phyloP scores from a whole-genome alignment of 202 grass and related monocot genomes.

The Panicum virgatum region DNA sequence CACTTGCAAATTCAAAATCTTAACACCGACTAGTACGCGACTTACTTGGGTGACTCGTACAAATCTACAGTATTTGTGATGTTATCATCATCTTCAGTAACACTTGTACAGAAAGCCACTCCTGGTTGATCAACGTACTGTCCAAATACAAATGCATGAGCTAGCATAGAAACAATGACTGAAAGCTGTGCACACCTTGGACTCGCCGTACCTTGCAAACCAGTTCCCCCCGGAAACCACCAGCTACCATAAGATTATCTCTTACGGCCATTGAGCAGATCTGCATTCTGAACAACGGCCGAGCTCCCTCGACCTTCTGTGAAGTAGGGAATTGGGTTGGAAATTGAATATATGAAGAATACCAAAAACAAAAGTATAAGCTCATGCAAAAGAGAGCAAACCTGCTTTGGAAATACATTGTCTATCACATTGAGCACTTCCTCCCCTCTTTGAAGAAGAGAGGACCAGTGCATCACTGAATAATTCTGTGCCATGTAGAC shows the following conservation, averaged over 20 bases:
- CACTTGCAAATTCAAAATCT: neutral
- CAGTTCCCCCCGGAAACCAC: constrained; percentile 80
- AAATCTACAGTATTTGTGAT: constrained; percentile 78
- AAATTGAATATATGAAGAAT: neutral
- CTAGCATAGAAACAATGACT: neutral
- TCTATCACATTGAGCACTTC: constrained; percentile 61
- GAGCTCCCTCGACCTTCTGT: constrained; percentile 45
- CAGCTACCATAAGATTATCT: constrained; percentile 61
- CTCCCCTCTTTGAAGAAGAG: constrained; percentile 55
- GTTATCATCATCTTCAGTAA: constrained; percentile 48
- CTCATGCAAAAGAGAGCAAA: constrained; percentile 10
- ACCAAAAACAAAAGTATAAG: neutral
- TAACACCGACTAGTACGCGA: neutral
- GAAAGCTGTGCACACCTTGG: neutral
- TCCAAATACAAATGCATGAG: constrained; percentile 3
- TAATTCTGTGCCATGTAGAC: constrained; percentile 70
- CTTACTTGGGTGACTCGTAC: constrained; percentile 56
- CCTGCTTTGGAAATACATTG: constrained; percentile 55
- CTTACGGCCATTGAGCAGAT: constrained; percentile 65
- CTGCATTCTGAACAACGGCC: constrained; percentile 59
- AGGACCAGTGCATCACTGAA: constrained; percentile 79
- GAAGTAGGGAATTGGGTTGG: neutral
- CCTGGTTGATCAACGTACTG: constrained; percentile 63
- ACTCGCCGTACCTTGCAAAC: constrained; percentile 60
- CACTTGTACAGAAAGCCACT: constrained; percentile 62